Conservation (phyloP, 306 rosid species). For the Prunus dulcis region DNA sequence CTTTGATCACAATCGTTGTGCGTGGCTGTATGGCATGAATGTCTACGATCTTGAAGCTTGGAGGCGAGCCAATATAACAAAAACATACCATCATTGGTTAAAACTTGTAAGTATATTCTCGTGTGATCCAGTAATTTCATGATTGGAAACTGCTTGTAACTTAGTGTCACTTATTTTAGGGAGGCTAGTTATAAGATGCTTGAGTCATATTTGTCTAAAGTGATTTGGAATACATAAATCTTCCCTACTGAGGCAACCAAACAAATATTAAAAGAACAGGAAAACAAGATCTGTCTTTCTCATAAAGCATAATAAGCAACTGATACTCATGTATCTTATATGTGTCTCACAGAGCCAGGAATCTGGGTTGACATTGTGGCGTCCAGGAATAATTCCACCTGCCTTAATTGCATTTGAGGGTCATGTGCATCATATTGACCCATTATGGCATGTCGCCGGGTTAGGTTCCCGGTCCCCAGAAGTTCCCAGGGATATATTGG, state of each 20-base stretch:
- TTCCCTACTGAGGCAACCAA: too few species aligned
- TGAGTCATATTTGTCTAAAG: background rate
- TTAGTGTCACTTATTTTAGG: background rate
- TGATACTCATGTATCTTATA: background rate
- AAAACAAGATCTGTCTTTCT: too few species aligned
- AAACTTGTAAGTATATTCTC: conserved; percentile 55
- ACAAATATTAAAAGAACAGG: too few species aligned
- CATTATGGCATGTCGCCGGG: conserved; percentile 59
- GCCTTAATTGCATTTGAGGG: conserved; percentile 73
- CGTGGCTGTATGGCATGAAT: conserved; percentile 79
- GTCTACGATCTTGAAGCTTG: conserved; percentile 81
- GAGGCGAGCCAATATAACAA: conserved; percentile 71
- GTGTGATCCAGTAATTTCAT: background rate
- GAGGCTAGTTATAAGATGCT: background rate
- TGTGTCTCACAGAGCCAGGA: conserved; percentile 53
- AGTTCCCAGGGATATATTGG: conserved; percentile 37
- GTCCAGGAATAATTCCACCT: conserved; percentile 77
- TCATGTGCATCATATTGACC: conserved; percentile 68
- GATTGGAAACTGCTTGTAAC: background rate
- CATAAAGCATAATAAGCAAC: too few species aligned
- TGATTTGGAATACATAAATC: too few species aligned
- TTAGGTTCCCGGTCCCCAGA: conserved; percentile 50
- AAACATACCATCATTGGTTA: conserved; percentile 67
- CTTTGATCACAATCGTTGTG: conserved; percentile 49
- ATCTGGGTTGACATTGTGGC: conserved; percentile 58